These are phyloP conservation scores for Knufia petricola DNA, from an alignment of 2,329 filamentous ascomycete species.

Conservation along the genomic window DNA sequence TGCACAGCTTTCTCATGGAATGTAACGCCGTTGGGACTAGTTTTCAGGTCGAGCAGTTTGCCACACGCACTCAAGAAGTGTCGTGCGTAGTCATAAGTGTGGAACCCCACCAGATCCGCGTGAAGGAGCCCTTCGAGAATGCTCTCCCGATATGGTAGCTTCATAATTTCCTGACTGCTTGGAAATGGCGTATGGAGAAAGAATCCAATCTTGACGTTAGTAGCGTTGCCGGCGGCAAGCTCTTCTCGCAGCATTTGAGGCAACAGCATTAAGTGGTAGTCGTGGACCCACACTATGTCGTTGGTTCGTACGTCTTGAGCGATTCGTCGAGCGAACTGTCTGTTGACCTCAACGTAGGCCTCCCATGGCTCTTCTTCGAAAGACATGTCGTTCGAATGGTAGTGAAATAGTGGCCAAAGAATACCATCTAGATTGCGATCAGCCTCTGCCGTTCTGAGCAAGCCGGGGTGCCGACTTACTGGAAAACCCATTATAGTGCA, in stretches of 20 bases:
- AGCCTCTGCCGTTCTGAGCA: background rate
- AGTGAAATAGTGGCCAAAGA: constrained; percentile 97
- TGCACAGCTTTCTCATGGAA: constrained; percentile 77
- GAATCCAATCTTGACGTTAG: constrained; percentile 94
- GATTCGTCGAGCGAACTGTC: constrained; percentile 80
- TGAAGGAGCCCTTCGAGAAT: constrained; percentile 79
- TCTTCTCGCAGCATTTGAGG: constrained; percentile 91
- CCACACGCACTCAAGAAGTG: constrained; percentile 96
- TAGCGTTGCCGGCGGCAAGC: constrained; percentile 64
- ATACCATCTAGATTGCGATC: constrained; percentile 63
- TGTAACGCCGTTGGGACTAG: constrained; percentile 86
- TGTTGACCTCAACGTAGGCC: constrained; percentile 87
- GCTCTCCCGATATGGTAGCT: constrained; percentile 82
- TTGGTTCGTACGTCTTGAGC: constrained; percentile 82
- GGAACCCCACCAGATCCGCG: constrained; percentile 93
- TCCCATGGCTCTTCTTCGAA: constrained; percentile 94
- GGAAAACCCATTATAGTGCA: constrained; percentile 96
- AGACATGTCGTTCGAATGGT: constrained; percentile 95
- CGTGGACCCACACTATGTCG: constrained; percentile 95
- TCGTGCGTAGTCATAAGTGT: constrained; percentile 97
- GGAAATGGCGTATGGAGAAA: constrained; percentile 97
- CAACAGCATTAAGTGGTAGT: constrained; percentile 96
- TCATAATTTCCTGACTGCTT: constrained; percentile 92
- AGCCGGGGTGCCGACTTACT: constrained; percentile 48
- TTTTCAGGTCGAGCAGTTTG: constrained; percentile 64